These are phyloP conservation scores for Paracorniculantispora psalliotae DNA, from an alignment of 2,329 filamentous ascomycete genomes.

Conservation along the genomic window DNA sequence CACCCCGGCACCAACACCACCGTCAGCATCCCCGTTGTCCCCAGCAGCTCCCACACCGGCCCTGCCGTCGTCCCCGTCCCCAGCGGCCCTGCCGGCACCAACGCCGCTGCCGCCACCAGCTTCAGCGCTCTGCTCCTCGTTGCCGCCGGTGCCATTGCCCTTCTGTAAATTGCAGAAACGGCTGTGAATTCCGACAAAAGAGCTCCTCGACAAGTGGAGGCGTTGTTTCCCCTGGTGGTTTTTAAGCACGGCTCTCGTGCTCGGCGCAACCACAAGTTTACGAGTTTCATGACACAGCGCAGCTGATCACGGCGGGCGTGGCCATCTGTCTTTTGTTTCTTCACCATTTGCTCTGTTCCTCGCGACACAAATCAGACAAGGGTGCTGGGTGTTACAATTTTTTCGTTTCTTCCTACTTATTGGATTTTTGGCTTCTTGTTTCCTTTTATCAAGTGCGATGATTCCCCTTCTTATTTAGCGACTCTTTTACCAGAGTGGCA, in stretches of 20 bases:
- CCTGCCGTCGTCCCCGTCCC: slow-evolving; percentile 21
- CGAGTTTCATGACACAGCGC: slow-evolving; percentile 23
- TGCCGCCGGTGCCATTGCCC: slow-evolving; percentile 31
- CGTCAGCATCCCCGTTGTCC: slow-evolving; percentile 21
- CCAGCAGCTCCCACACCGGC: slow-evolving; percentile 16
- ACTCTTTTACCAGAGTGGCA: slow-evolving; percentile 11
- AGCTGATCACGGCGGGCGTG: background rate
- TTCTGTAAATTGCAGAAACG: slow-evolving; percentile 27
- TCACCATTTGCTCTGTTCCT: background rate
- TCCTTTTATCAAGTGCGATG: slow-evolving; percentile 7
- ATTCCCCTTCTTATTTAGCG: slow-evolving; percentile 16
- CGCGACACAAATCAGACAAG: too few species aligned
- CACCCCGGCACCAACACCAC: slow-evolving; percentile 31
- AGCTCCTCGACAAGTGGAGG: slow-evolving; percentile 23
- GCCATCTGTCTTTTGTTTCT: slow-evolving; percentile 10
- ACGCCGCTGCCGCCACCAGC: slow-evolving; percentile 27
- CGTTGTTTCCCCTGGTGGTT: slow-evolving; percentile 14
- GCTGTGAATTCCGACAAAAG: slow-evolving; percentile 5
- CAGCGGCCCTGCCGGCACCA: slow-evolving; percentile 18
- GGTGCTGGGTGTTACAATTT: background rate
- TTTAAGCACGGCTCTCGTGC: slow-evolving; percentile 13
- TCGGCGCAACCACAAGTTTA: slow-evolving; percentile 31
- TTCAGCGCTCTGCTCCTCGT: slow-evolving; percentile 33
- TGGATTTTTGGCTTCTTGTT: background rate
- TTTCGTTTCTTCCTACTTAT: slow-evolving; percentile 1